phyloP scores from a whole-genome alignment of 495 filamentous ascomycete genomes.

The Tuber aestivum region DNA sequence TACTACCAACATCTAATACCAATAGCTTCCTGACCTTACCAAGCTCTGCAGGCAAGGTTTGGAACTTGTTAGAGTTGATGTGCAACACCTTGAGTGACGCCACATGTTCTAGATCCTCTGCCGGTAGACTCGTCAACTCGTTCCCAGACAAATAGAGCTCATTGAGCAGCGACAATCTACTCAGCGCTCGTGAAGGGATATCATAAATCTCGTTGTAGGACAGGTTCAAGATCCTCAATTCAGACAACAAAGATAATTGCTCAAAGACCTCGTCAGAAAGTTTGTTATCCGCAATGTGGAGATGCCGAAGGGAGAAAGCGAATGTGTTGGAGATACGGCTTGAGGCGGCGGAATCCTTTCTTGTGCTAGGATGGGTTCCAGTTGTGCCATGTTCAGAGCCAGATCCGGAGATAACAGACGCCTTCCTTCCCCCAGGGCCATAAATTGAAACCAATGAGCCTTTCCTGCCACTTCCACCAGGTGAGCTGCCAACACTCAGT shows the following conservation, averaged over 20 bases:
- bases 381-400: constrained; percentile 50
- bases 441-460: constrained; percentile 74
- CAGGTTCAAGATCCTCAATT: constrained; percentile 82
- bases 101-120: constrained; percentile 88
- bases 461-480: constrained; percentile 61
- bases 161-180: constrained; percentile 76
- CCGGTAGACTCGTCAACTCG: constrained; percentile 80
- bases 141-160: constrained; percentile 96
- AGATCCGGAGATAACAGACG: constrained; percentile 67
- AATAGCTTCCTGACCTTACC: constrained; percentile 86
- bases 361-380: constrained; percentile 25
- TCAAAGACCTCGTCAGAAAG: constrained; percentile 91
- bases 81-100: constrained; percentile 80
- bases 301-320: constrained; percentile 69
- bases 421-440: constrained; percentile 69
- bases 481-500: constrained; percentile 67
- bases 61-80: constrained; percentile 96
- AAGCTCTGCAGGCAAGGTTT: constrained; percentile 89
- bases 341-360: constrained; percentile 85
- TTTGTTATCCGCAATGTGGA: constrained; percentile 89
- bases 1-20: constrained; percentile 90
- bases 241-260: constrained; percentile 72
- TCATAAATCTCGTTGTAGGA: constrained; percentile 94
- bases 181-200: constrained; percentile 78
- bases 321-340: constrained; percentile 73